These are phyloP conservation scores for Pleurozium schreberi DNA, from an alignment of 225 moss, liverwort and hornwort genomes.

Conservation along the genomic window DNA sequence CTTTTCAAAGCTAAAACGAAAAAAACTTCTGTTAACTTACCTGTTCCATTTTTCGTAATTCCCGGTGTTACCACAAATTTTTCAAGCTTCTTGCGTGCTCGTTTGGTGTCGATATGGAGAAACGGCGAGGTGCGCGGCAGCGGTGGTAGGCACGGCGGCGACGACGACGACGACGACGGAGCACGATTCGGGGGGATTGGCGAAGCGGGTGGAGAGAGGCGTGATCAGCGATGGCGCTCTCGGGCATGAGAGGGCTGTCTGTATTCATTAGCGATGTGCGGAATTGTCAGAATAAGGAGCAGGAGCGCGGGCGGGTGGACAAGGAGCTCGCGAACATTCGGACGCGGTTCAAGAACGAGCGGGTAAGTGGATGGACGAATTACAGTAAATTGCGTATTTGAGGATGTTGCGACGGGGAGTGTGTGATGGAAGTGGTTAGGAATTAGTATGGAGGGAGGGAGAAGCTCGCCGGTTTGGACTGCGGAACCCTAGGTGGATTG, in stretches of 20 bases:
- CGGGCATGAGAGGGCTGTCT: conserved; percentile 94
- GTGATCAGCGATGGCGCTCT: conserved; percentile 69
- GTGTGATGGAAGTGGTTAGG: background rate
- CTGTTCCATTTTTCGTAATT: background rate
- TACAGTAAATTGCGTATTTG: background rate
- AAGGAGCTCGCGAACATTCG: conserved; percentile 99
- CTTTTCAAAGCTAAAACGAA: background rate
- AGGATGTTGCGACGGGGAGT: background rate
- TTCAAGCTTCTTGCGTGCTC: background rate
- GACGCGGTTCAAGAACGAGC: conserved; percentile 94
- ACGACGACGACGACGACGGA: background rate
- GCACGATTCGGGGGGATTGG: background rate
- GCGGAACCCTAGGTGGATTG: conserved; percentile 19
- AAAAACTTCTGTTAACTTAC: background rate
- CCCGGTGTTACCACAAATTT: background rate
- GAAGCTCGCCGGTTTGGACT: background rate
- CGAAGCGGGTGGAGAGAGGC: background rate
- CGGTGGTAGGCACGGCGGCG: conserved; percentile 8
- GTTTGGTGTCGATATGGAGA: conserved; percentile 8
- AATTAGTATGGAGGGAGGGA: background rate
- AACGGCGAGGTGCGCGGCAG: conserved; percentile 12
- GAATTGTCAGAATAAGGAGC: conserved; percentile 99
- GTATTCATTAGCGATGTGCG: conserved; percentile 96
- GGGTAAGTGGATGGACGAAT: conserved; percentile 35
- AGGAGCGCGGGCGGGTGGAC: conserved; percentile 84